These are phyloP conservation scores for Bimuria novae-zelandiae DNA, from an alignment of 2,329 filamentous ascomycete species.

Conservation along the genomic window DNA sequence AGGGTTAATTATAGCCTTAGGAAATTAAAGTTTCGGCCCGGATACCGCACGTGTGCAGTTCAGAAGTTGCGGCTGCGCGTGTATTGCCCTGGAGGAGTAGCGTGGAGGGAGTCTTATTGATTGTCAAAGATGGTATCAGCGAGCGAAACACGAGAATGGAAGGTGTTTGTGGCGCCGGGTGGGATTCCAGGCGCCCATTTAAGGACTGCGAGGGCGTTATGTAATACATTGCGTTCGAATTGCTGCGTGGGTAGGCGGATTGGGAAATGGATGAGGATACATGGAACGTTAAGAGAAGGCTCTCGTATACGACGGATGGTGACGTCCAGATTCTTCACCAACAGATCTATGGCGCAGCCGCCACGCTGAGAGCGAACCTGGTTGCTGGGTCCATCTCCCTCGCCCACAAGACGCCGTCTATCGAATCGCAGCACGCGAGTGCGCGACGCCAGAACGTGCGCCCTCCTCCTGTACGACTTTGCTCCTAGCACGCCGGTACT, in stretches of 20 bases:
- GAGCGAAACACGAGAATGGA: not conserved
- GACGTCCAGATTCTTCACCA: not conserved
- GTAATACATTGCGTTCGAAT: not conserved
- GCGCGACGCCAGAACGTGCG: constrained; percentile 2
- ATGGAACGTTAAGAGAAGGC: not conserved
- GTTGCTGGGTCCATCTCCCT: not conserved
- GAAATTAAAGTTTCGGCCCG: not conserved
- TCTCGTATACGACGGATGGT: too few relatives aligned
- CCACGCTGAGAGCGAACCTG: constrained; percentile 1
- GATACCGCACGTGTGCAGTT: not conserved
- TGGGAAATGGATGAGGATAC: not conserved
- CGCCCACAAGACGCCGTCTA: not conserved
- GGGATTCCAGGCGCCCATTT: not conserved
- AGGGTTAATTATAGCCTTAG: not conserved
- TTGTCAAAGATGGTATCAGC: not conserved
- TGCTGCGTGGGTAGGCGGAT: not conserved
- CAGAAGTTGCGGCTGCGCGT: not conserved
- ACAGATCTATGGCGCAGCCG: constrained; percentile 2
- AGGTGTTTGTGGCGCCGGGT: not conserved
- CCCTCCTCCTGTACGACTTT: not conserved
- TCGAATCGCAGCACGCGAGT: constrained; percentile 3
- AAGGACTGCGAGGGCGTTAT: not conserved
- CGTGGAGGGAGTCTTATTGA: not conserved
- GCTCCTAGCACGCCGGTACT: not conserved
- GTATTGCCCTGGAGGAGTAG: not conserved